Conservation (phyloP, 768 basidiomycete genomes). For the Termitomyces sp. region DNA sequence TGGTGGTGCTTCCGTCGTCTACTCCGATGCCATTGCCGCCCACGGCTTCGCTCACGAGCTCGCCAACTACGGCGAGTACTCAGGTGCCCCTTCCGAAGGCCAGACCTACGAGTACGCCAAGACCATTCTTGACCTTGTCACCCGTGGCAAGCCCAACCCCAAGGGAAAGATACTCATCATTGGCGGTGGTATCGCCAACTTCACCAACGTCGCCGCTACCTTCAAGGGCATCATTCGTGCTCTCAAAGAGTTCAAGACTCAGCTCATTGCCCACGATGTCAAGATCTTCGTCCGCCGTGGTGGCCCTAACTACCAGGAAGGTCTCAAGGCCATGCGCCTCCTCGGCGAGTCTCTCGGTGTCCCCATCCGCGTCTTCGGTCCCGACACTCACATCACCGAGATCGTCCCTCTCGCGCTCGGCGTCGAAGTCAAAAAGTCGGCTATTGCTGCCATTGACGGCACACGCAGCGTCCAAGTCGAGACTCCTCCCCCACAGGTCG, state of each 20-base stretch:
- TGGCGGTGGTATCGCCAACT: slow-evolving; percentile 99
- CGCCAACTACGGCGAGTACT: slow-evolving; percentile 99
- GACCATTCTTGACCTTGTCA: slow-evolving; percentile 96
- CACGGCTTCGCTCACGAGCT: slow-evolving; percentile 96
- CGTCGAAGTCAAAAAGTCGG: slow-evolving; percentile 50
- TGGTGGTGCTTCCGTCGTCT: slow-evolving; percentile 74
- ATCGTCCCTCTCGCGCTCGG: slow-evolving; percentile 98
- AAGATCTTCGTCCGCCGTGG: slow-evolving; percentile 97
- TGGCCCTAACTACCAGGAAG: slow-evolving; percentile 98
- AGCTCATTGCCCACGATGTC: slow-evolving; percentile 79
- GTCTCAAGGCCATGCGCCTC: slow-evolving; percentile 95
- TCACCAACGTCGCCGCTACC: slow-evolving; percentile 97
- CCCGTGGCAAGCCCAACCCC: slow-evolving; percentile 75
- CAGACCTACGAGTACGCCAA: slow-evolving; percentile 99
- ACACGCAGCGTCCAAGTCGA: slow-evolving; percentile 31
- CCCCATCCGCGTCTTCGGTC: slow-evolving; percentile 94
- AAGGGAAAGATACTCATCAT: slow-evolving; percentile 99
- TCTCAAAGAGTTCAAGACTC: slow-evolving; percentile 86
- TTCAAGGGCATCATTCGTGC: slow-evolving; percentile 99
- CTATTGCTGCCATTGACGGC: slow-evolving; percentile 19
- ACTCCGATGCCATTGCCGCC: slow-evolving; percentile 80
- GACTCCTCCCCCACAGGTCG: slow-evolving; percentile 34
- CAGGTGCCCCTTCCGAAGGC: slow-evolving; percentile 94
- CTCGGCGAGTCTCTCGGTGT: slow-evolving; percentile 97
- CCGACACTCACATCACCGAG: slow-evolving; percentile 97